Evolutionary conservation across 495 filamentous ascomycete species (phyloP).

Genomic region (Penicillium tannophilum): DNA sequence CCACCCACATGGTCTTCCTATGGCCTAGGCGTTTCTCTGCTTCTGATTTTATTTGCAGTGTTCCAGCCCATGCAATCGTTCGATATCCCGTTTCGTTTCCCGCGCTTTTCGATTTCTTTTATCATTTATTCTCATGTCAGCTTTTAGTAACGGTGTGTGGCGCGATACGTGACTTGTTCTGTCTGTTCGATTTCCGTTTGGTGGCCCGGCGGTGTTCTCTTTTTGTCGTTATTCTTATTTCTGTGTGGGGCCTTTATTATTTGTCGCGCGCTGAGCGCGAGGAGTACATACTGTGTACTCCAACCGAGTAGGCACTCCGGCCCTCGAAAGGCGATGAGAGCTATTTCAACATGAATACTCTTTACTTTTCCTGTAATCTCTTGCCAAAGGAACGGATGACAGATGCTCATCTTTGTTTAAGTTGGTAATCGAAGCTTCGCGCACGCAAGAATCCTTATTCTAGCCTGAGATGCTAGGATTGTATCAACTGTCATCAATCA

Average conservation of each 20-base stretch:
- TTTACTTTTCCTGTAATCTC: neutral
- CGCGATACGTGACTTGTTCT: conserved; percentile 16
- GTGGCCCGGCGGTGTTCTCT: conserved; percentile 24
- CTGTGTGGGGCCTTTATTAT: neutral
- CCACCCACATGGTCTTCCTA: conserved; percentile 33
- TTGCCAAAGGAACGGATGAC: neutral
- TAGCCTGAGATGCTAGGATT: neutral
- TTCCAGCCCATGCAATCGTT: conserved; percentile 1
- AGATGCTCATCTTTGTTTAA: neutral
- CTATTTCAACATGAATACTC: neutral
- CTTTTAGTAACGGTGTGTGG: conserved; percentile 25
- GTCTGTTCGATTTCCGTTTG: conserved; percentile 6
- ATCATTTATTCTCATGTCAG: conserved; percentile 28
- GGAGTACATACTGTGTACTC: neutral
- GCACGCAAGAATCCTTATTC: neutral
- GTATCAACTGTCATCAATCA: neutral
- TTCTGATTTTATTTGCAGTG: conserved; percentile 1
- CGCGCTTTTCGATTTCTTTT: conserved; percentile 11
- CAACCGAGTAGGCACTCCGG: neutral
- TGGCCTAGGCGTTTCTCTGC: conserved; percentile 12
- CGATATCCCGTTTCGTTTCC: conserved; percentile 28
- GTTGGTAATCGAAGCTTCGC: neutral
- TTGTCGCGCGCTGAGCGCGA: too few species aligned
- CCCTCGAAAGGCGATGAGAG: neutral
- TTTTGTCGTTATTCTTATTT: conserved; percentile 3